Evolutionary conservation across 441 rosid species (phyloP).

Genomic region (Pelargonium australe): DNA sequence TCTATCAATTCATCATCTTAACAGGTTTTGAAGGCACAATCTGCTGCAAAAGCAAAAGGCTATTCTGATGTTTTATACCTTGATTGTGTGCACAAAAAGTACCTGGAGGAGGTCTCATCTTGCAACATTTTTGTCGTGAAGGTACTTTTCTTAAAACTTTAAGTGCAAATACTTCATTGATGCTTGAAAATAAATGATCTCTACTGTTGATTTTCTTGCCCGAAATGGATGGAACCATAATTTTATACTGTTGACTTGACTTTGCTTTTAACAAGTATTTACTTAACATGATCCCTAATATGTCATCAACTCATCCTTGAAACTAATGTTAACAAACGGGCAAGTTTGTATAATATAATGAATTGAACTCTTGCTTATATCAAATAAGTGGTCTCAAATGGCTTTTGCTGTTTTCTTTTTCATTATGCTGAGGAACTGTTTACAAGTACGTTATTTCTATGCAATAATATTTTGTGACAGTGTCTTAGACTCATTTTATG

Average conservation of each 20-base stretch:
- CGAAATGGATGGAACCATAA: not conserved
- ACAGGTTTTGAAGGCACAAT: constrained; percentile 87
- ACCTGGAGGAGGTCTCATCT: constrained; percentile 85
- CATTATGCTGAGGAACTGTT: not conserved
- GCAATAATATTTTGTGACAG: not conserved
- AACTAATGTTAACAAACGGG: too few species aligned
- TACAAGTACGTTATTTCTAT: not conserved
- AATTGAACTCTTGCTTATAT: not conserved
- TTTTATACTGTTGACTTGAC: not conserved
- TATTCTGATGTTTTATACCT: constrained; percentile 90
- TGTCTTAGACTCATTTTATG: not conserved
- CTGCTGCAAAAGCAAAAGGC: constrained; percentile 85
- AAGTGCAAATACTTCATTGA: not conserved
- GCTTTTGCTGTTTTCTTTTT: too few species aligned
- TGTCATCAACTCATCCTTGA: not conserved
- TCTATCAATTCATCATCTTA: constrained; percentile 5
- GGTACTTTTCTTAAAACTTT: constrained; percentile 37
- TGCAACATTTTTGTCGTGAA: constrained; percentile 93
- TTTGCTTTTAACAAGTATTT: not conserved
- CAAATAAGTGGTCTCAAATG: not conserved
- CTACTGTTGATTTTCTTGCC: not conserved
- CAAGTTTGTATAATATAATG: not conserved
- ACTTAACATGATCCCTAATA: not conserved
- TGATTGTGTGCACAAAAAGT: constrained; percentile 75
- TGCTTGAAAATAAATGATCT: not conserved